Percentiles rank a stretch among this genome's conserved stretches.
Evolutionary conservation across 106 monocot genomes (phyloP).

Genomic region (Alisma plantagoaquatica): DNA sequence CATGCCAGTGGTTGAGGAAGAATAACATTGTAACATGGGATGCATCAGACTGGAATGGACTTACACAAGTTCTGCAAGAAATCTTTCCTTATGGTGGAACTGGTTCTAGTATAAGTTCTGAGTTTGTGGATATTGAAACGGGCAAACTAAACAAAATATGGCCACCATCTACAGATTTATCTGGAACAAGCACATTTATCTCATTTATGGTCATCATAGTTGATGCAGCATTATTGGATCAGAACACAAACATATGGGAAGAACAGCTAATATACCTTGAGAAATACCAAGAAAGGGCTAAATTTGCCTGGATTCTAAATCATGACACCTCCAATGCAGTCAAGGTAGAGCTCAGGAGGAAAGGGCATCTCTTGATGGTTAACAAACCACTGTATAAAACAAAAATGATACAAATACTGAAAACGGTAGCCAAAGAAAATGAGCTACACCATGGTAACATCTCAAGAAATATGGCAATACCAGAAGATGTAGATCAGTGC

Average conservation of each 20-base stretch:
- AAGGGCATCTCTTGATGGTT: conserved; percentile 25
- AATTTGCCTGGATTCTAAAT: conserved; percentile 43
- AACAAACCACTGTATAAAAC: conserved; percentile 50
- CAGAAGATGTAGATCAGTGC: conserved; percentile 19
- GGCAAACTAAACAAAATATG: too few species aligned
- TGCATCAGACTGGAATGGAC: conserved; percentile 43
- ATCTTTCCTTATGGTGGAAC: conserved; percentile 2
- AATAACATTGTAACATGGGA: conserved; percentile 27
- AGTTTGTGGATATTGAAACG: too few species aligned
- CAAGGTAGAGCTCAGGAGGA: conserved; percentile 25
- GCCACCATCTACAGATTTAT: too few species aligned
- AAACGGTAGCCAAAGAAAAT: conserved; percentile 7
- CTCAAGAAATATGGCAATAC: neutral
- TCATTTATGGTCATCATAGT: conserved; percentile 27
- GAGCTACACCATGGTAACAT: conserved; percentile 3
- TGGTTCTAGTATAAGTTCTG: too few species aligned
- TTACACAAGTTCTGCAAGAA: conserved; percentile 31
- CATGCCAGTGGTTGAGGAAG: conserved; percentile 24
- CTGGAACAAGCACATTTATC: too few species aligned
- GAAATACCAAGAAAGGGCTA: conserved; percentile 22
- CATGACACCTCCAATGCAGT: conserved; percentile 32
- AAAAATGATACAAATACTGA: conserved; percentile 37
- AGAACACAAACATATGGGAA: conserved; percentile 44
- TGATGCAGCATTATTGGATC: conserved; percentile 31
- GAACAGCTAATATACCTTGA: conserved; percentile 38